Base-by-base conservation (phyloP, 176 grass and related monocot species). In the Carex myosuroides region DNA sequence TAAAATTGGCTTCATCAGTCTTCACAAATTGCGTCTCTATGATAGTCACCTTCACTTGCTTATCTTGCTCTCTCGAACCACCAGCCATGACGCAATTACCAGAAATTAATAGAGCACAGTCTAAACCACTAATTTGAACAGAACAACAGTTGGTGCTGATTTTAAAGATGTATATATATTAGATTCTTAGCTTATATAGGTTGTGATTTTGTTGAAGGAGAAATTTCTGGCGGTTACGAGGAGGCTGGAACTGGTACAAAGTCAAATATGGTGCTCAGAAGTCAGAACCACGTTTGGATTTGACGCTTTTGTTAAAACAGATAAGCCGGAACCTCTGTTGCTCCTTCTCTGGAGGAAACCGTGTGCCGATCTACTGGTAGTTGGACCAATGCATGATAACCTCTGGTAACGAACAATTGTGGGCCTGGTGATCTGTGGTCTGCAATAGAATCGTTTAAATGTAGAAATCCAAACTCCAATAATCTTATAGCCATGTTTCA, bases 11-110 rank as follows among this genome's bases (percentile, higher is more conserved):
- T 6, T 79, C 88, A 84, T 95, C 87, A 81, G 90, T 90, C 78
- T 86, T 82, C 88, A 95, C 81, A 58, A 91, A 95, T 75, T 72
- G 90, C 71, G 93, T 92, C 90, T 95, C 90, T 88, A 95, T 89
- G 84, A 92, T 67, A 82, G 90, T 92, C 41, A 95, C 87, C 85
- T 91, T 95, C 20, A 91, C 88, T 18, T 79, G 73, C 22, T 52
- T 46, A 64, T 10, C 68, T 26, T 78, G 46, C 17, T 9, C 20
- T 54, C 12, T 13, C 8, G 14, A 78, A 26, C 24, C 73, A 39
- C 12, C 8, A 1, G 46, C 24, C 73, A 78, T 78, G 13, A 54
- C 4, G 4, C 21, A 76, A 37, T 29, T 50, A 62, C 20, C 3
- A 26, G 4, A 9, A 62, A n/a, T n/a, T n/a, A n/a, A 11, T 24